Conservation (phyloP, 1,139 yeast species). For the Candida freyschussii region DNA sequence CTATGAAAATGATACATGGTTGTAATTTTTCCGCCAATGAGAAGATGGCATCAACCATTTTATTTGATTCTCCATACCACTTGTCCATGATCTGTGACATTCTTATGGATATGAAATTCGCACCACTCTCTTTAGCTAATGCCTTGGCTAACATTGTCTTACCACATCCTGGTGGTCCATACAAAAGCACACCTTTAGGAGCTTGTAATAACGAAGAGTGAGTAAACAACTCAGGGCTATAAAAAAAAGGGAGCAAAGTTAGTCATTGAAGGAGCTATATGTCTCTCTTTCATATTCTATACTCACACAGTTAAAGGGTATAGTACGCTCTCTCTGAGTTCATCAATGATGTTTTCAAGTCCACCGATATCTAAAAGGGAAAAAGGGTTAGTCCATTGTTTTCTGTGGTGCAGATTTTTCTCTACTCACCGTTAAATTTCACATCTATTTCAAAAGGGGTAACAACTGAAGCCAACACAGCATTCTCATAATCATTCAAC, state of each 20-base stretch:
- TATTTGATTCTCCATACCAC: conserved; percentile 97
- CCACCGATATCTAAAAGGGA: conserved; percentile 98
- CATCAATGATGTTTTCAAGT: conserved; percentile 73
- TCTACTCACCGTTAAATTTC: conserved; percentile 52
- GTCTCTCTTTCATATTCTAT: conserved; percentile 8
- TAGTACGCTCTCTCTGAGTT: conserved; percentile 79
- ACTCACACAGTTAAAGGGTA: conserved; percentile 71
- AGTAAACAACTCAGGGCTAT: conserved; percentile 53
- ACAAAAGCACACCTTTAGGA: conserved; percentile 88
- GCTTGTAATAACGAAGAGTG: conserved; percentile 70
- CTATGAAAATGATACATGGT: conserved; percentile 93
- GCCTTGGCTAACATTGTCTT: conserved; percentile 98
- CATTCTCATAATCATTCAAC: conserved; percentile 73
- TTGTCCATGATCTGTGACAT: conserved; percentile 96
- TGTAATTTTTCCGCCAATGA: conserved; percentile 85
- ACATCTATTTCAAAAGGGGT: conserved; percentile 79
- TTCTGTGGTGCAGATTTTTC: conserved; percentile 1
- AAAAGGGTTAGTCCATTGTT: too few species aligned
- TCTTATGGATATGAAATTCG: conserved; percentile 84
- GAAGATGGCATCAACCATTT: conserved; percentile 89
- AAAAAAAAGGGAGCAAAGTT: too few species aligned
- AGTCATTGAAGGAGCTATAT: too few species aligned
- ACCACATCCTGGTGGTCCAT: conserved; percentile 99
- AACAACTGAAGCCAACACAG: conserved; percentile 70
- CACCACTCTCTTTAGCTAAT: conserved; percentile 86